phyloP scores from a whole-genome alignment of 2,329 filamentous ascomycete species.

The Rugonectria rugulosa region DNA sequence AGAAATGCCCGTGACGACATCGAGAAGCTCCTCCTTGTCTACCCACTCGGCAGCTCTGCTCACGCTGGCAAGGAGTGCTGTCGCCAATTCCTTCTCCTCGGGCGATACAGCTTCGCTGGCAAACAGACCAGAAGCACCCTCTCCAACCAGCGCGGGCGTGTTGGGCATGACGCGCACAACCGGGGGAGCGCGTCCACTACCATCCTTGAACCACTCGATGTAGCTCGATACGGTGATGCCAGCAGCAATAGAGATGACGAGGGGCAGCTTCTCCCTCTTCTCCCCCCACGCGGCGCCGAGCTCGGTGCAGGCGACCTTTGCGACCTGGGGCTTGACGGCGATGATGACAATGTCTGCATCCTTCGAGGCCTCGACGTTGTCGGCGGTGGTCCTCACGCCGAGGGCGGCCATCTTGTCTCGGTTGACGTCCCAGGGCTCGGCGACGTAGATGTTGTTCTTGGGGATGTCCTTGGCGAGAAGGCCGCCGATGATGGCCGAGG shows the following conservation, averaged over 20 bases:
- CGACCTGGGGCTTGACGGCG: constrained; percentile 60
- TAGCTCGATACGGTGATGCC: constrained; percentile 56
- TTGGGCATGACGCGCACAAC: constrained; percentile 63
- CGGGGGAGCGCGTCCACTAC: constrained; percentile 49
- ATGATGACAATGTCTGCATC: constrained; percentile 57
- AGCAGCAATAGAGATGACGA: constrained; percentile 58
- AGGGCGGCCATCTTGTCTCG: constrained; percentile 55
- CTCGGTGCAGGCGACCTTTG: constrained; percentile 56
- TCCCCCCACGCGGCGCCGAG: constrained; percentile 50
- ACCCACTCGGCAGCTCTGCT: constrained; percentile 60
- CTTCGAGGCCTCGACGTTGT: constrained; percentile 53
- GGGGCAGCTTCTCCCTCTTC: constrained; percentile 45
- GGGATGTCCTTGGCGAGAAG: constrained; percentile 53
- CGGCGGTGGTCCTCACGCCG: constrained; percentile 55
- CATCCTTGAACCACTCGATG: constrained; percentile 50
- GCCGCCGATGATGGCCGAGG: constrained; percentile 59
- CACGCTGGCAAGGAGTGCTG: constrained; percentile 52
- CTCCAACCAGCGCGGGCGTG: constrained; percentile 58
- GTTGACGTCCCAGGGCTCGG: constrained; percentile 62
- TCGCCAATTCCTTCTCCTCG: constrained; percentile 52
- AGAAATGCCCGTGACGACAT: constrained; percentile 59
- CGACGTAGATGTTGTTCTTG: constrained; percentile 55
- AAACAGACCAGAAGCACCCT: constrained; percentile 58
- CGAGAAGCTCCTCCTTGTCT: constrained; percentile 56
- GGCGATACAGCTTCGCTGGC: constrained; percentile 52